Conservation (phyloP, 805 yeast species). For the Myxozyma vanderwaltii region DNA sequence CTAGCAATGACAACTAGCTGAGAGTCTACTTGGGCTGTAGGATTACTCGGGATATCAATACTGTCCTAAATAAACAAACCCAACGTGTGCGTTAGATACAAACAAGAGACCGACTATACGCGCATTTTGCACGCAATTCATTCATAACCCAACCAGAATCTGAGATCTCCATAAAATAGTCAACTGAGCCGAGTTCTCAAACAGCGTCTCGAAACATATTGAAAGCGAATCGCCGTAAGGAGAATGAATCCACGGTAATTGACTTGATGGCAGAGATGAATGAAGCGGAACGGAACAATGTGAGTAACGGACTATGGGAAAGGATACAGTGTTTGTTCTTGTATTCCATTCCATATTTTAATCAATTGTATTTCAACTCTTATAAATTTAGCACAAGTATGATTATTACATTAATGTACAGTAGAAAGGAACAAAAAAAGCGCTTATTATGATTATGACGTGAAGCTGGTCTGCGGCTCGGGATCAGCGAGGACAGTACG, state of each 20-base stretch:
- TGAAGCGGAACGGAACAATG: slow-evolving; percentile 18
- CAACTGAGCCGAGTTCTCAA: not conserved
- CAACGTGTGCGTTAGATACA: not conserved
- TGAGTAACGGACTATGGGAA: slow-evolving; percentile 24
- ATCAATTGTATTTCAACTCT: too few species aligned
- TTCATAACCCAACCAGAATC: slow-evolving; percentile 17
- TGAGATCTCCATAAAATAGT: slow-evolving; percentile 18
- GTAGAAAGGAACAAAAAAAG: too few species aligned
- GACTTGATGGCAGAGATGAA: slow-evolving; percentile 1
- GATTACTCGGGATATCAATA: slow-evolving; percentile 8
- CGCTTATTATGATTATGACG: too few species aligned
- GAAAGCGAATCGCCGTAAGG: slow-evolving; percentile 28
- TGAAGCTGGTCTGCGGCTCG: not conserved
- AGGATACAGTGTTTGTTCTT: not conserved
- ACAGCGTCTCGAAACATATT: slow-evolving; percentile 3
- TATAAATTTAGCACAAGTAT: too few species aligned
- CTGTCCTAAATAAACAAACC: slow-evolving; percentile 15
- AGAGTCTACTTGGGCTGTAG: not conserved
- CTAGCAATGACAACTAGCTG: slow-evolving; percentile 20
- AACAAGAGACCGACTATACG: not conserved
- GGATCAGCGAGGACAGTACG: not conserved
- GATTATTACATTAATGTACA: too few species aligned
- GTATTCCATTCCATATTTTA: not conserved
- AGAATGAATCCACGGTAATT: slow-evolving; percentile 24
- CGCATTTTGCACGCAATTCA: not conserved